These are phyloP conservation scores for Phytophthora cactorum DNA, from an alignment of 352 stramenopile genomes.

Conservation along the genomic window DNA sequence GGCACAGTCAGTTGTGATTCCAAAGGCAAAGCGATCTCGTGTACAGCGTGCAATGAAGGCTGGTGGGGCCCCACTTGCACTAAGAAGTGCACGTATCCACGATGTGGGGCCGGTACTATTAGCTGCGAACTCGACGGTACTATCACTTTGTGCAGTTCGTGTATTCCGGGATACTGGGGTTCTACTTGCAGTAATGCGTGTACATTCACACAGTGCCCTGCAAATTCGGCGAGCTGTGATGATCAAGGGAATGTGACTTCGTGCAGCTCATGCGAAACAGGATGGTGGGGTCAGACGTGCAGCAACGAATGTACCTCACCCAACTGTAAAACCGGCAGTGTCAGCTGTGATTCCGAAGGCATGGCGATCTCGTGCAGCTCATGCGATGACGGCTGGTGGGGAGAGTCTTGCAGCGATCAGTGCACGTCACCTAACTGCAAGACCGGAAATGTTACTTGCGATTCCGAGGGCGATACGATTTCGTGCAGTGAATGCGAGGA, in stretches of 20 bases:
- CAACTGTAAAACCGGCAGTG: background rate
- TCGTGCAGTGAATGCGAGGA: slow-evolving; percentile 5
- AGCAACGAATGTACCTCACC: background rate
- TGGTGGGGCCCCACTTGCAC: slow-evolving; percentile 9
- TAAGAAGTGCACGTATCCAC: background rate
- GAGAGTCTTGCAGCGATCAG: background rate
- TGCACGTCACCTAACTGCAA: background rate
- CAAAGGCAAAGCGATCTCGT: background rate
- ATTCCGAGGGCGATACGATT: background rate
- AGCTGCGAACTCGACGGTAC: background rate
- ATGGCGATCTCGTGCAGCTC: background rate
- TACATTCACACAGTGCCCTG: background rate
- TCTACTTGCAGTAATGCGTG: background rate
- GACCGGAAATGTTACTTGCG: background rate
- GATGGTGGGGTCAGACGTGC: background rate
- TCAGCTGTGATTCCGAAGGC: background rate
- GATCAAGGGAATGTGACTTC: background rate
- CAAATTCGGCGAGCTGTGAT: background rate
- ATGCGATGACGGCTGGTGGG: background rate
- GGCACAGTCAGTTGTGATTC: background rate
- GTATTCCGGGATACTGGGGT: background rate
- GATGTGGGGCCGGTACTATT: background rate
- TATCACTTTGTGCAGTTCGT: background rate
- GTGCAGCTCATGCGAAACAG: background rate
- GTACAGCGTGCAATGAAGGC: slow-evolving; percentile 1